Base-by-base conservation (phyloP, 306 rosid genomes). In the Hylodesmum podocarpum region DNA sequence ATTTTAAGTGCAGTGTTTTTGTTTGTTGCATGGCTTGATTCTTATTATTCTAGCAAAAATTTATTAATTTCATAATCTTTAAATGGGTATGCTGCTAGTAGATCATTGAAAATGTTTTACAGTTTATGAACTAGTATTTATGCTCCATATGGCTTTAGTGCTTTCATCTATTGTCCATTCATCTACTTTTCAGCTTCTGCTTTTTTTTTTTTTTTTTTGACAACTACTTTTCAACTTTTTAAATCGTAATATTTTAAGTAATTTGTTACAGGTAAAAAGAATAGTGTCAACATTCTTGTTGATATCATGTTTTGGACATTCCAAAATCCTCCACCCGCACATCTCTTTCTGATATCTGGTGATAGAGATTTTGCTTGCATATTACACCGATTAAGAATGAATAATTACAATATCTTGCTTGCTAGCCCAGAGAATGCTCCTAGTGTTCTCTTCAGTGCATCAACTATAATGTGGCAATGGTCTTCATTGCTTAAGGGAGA, bases 251-350 rank as follows among this genome's bases (percentile, higher is more conserved):
- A 4, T 67, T 54, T 68, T 40, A 11, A 29, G 46, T 75, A n/a
- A 10, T 70, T 74, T 37, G 54, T 58, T 85, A 84, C 90, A 94
- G 98, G 93, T 82, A 90, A 88, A 75, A 92, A 88, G 76, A 94
- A 86, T 61, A 88, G 89, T 77, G 93, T 95, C 11, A 89, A 92
- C 80, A 83, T 94, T 81, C 91, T 94, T 68, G 72, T 88, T 62
- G 96, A 91, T 78, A 95, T 94, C 37, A 79, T 94, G 96, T 77
- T 44, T 73, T 94, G 97, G 97, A 93, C 88, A 79, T 88, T 95
- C 59, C 94, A 88, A 80, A 90, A 92, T 83, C 97, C 98, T 78
- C 98, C 98, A 54, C 98, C 97, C 3, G 98, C 98, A 19, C 97
- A 94, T 85, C 83, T 94, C 58, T 87, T 94, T 70, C 81, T 94